These are phyloP conservation scores for Rasamsonia emersonii DNA, from an alignment of 2,329 filamentous ascomycete genomes.

Conservation along the genomic window DNA sequence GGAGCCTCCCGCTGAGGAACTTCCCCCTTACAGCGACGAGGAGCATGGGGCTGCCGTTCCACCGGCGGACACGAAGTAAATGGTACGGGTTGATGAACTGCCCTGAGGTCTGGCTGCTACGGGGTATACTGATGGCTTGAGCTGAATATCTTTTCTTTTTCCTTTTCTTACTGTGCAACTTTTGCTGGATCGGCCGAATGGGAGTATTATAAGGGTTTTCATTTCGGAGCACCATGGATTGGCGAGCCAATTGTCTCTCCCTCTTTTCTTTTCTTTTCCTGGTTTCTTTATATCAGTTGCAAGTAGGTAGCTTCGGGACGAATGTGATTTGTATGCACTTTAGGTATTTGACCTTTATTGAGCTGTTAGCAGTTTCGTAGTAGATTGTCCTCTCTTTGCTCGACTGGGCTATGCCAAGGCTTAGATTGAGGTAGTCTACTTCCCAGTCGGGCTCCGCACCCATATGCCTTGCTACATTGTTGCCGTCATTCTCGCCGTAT, in stretches of 20 bases:
- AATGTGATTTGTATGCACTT: too few species aligned
- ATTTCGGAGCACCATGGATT: slow-evolving; percentile 7
- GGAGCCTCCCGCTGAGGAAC: slow-evolving; percentile 22
- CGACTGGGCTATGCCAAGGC: too few species aligned
- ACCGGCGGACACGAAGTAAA: slow-evolving; percentile 25
- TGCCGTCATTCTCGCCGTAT: too few species aligned
- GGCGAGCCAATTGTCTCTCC: slow-evolving; percentile 7
- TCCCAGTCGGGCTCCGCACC: too few species aligned
- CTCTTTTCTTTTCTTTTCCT: neutral
- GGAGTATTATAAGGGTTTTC: too few species aligned
- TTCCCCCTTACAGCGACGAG: slow-evolving; percentile 30
- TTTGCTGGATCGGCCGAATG: too few species aligned
- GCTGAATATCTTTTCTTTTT: neutral
- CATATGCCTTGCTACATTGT: too few species aligned
- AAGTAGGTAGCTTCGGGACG: neutral
- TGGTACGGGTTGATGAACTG: neutral
- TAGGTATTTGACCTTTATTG: too few species aligned
- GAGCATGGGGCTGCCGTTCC: slow-evolving; percentile 16
- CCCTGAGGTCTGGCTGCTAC: slow-evolving; percentile 1
- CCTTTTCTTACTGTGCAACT: slow-evolving; percentile 4
- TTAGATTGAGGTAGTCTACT: too few species aligned
- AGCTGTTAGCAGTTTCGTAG: too few species aligned
- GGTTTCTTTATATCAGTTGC: slow-evolving; percentile 1
- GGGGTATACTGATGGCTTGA: slow-evolving; percentile 3
- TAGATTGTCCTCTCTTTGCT: too few species aligned